Percentiles rank a stretch among this genome's conserved stretches.
phyloP scores from a whole-genome alignment of 2,329 filamentous ascomycete species.

The Beauveria sp. region DNA sequence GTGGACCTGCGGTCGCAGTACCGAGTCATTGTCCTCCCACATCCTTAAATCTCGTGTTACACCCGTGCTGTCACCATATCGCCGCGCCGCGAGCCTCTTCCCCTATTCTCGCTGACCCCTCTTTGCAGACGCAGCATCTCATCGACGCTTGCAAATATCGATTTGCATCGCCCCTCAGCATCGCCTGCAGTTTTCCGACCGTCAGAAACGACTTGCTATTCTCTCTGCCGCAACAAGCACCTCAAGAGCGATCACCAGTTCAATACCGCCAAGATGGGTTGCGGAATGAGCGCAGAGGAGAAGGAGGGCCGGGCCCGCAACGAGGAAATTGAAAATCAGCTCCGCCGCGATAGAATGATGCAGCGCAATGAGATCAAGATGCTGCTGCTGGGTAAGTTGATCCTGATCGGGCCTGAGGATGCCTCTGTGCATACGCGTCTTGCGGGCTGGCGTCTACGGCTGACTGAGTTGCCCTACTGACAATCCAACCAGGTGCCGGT shows the following conservation, averaged over 20 bases:
- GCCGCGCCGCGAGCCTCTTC: background rate
- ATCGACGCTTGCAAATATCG: background rate
- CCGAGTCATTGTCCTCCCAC: background rate
- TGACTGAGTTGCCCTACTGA: background rate
- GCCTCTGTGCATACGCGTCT: background rate
- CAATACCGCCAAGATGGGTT: conserved; percentile 76
- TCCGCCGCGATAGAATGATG: conserved; percentile 98
- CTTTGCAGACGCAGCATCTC: conserved; percentile 3
- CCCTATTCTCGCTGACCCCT: conserved; percentile 13
- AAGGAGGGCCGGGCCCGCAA: conserved; percentile 99
- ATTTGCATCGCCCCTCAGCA: background rate
- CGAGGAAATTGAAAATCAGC: conserved; percentile 99
- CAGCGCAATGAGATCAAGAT: conserved; percentile 99
- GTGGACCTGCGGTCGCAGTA: background rate
- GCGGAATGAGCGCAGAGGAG: conserved; percentile 99
- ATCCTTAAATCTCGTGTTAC: background rate
- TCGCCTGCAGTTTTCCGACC: background rate
- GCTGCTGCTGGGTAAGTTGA: conserved; percentile 76
- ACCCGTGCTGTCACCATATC: background rate
- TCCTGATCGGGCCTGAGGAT: background rate
- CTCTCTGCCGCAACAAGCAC: background rate
- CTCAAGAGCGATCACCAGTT: conserved; percentile 16
- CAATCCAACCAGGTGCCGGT: conserved; percentile 57
- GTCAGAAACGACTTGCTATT: conserved; percentile 6
- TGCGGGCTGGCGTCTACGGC: background rate